Base-by-base conservation (phyloP, 371 early-diverging fungal genomes). In the Mortierella sp. region DNA sequence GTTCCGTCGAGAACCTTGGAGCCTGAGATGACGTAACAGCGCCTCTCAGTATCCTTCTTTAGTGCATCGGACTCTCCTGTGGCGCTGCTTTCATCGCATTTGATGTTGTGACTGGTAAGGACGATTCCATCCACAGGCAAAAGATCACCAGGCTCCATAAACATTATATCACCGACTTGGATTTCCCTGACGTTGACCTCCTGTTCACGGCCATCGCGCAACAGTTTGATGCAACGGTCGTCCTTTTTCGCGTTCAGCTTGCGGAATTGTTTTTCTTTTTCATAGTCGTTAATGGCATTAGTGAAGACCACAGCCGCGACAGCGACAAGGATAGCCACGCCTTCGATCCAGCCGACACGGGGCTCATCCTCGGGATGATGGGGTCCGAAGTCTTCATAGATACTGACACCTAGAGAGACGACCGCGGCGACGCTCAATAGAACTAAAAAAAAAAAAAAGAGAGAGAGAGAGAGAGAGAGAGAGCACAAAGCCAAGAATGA, bases 101-200 rank as follows among this genome's bases (percentile, higher is more conserved):
- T 88, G 60, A 98, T 75, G 76, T 95, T 93, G 74, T 93, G 93
- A 25, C 95, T 95, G 53, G 82, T 74, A 25, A 96, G 75, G 58
- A 87, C 89, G 63, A 98, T 83, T 67, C 95, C 95, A 77, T 98
- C 98, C 18, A 91, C 98, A 0, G 93, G 88, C 55, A 98, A 83
- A 48, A 97, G 92, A 72, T 98, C 98, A 61, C 98, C 99, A n/a
- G 97, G 95, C 80, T 98, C 97, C 47, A 98, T 85, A 57, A 91
- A 72, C 65, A 97, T 79, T 55, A 98, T 85, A 75, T 98, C 98
- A 53, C 98, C 97, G 19, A 97, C 94, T 68, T 92, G 88, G 50
- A 96, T 60, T 60, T 95, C 93, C 81, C 92, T 93, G 53, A 97
- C 94, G 53, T 94, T 94, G 66, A 96, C 84, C 70, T 94, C 90